Evolutionary conservation across 768 basidiomycete species (phyloP).

Genomic region (Podaxis mareebaensis): DNA sequence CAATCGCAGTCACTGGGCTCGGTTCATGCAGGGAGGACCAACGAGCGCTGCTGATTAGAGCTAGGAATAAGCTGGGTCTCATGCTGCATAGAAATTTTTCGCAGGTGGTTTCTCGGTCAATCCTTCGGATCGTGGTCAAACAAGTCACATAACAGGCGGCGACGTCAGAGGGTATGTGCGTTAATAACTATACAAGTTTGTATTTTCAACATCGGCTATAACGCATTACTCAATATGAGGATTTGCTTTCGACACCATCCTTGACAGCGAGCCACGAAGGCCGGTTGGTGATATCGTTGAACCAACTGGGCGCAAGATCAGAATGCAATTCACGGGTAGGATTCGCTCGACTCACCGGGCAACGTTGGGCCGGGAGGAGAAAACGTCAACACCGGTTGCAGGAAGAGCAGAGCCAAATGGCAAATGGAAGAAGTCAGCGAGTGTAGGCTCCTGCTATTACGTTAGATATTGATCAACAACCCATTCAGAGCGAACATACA

Average conservation of each 20-base stretch:
- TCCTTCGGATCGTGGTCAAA: no score
- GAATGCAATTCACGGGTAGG: background rate
- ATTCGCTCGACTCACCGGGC: slow-evolving; percentile 30
- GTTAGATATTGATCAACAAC: background rate
- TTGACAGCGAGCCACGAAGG: slow-evolving; percentile 26
- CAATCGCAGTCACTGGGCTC: no score
- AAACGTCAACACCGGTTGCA: slow-evolving; percentile 26
- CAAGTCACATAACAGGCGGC: no score
- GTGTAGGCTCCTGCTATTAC: slow-evolving; percentile 36
- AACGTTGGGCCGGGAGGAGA: slow-evolving; percentile 44
- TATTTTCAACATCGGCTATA: background rate
- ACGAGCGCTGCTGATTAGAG: no score
- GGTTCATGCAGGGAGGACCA: no score
- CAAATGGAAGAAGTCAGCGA: slow-evolving; percentile 50
- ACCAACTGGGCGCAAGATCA: slow-evolving; percentile 22
- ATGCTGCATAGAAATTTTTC: no score
- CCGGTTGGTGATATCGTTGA: slow-evolving; percentile 25
- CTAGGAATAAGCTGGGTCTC: no score
- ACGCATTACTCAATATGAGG: background rate
- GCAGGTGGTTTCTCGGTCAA: no score
- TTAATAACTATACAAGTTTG: background rate
- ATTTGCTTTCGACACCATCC: slow-evolving; percentile 20
- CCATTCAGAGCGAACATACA: slow-evolving; percentile 31
- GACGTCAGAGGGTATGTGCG: no score
- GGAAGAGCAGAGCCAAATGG: slow-evolving; percentile 34